Percentiles rank a stretch among this genome's conserved stretches.
phyloP scores from a whole-genome alignment of 176 grass and related monocot species.

The Raddia guianensis region DNA sequence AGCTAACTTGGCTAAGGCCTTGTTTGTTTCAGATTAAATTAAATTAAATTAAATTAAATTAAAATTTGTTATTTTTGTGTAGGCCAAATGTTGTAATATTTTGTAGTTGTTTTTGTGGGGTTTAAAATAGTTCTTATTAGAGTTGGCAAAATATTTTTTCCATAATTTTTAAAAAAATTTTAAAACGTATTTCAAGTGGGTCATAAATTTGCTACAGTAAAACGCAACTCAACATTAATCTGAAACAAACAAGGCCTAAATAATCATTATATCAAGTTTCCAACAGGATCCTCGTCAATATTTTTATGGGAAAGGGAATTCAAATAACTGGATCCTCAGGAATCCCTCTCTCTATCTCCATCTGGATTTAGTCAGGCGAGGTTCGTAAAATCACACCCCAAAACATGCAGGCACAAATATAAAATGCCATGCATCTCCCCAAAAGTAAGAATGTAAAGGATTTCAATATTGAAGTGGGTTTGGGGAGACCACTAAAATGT shows the following conservation, averaged over 20 bases:
- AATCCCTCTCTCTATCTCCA: conserved; percentile 7
- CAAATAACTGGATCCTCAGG: conserved; percentile 21
- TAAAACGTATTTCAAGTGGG: too few relatives aligned
- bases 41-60: too few relatives aligned
- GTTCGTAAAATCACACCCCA: background rate
- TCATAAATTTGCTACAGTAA: too few relatives aligned
- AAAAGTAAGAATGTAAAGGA: conserved; percentile 9
- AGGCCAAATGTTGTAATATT: too few relatives aligned
- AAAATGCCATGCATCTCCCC: conserved; percentile 16
- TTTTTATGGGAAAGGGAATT: conserved; percentile 14
- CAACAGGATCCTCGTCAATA: conserved; percentile 14
- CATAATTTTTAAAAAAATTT: too few relatives aligned
- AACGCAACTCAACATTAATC: too few relatives aligned
- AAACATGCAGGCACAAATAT: conserved; percentile 6
- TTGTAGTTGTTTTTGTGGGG: too few relatives aligned
- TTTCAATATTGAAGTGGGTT: conserved; percentile 28
- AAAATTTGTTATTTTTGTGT: too few relatives aligned
- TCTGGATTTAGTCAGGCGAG: background rate
- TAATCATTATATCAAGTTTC: conserved; percentile 25
- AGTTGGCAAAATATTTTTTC: too few relatives aligned
- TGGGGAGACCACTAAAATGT: conserved; percentile 20
- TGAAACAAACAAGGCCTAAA: background rate
- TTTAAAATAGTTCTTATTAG: too few relatives aligned
- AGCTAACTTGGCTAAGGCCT: background rate
- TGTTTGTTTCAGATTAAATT: too few relatives aligned